Evolutionary conservation across 75 land plant genomes (phyloP).

Genomic region (Isoetes taiwanensis): DNA sequence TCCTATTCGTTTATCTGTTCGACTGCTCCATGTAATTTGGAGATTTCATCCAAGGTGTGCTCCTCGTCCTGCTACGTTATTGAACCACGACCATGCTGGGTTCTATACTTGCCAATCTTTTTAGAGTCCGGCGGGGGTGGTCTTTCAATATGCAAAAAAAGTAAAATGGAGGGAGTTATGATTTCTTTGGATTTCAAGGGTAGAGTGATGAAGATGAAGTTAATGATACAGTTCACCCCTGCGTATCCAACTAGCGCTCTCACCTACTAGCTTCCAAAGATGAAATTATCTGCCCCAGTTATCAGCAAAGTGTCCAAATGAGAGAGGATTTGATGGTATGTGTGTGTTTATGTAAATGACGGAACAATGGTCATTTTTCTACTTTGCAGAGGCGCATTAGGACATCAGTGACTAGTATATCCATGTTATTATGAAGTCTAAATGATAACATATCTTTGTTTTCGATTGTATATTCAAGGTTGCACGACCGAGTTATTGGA

Average conservation of each 20-base stretch:
- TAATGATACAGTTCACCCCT: slow-evolving; percentile 2
- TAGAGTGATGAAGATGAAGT: slow-evolving; percentile 11
- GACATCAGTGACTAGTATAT: background rate
- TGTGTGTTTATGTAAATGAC: background rate
- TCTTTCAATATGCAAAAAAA: no score
- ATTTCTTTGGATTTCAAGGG: slow-evolving; percentile 15
- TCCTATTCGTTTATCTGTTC: no score
- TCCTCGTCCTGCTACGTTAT: no score
- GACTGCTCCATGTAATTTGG: no score
- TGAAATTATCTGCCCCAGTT: slow-evolving; percentile 8
- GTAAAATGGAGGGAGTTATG: slow-evolving; percentile 9
- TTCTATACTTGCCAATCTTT: no score
- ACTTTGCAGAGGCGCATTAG: background rate
- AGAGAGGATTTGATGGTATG: slow-evolving; percentile 14
- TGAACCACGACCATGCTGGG: no score
- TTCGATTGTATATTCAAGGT: background rate
- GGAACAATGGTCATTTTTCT: background rate
- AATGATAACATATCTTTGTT: background rate
- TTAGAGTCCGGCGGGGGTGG: no score
- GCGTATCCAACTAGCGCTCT: background rate
- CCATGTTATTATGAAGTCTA: background rate
- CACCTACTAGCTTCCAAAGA: slow-evolving; percentile 3
- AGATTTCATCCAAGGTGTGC: no score
- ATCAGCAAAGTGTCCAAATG: slow-evolving; percentile 11
- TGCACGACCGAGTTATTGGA: slow-evolving; percentile 70